Base-by-base conservation (phyloP, 2,329 filamentous ascomycete species). In the Fusarium zealandicum region DNA sequence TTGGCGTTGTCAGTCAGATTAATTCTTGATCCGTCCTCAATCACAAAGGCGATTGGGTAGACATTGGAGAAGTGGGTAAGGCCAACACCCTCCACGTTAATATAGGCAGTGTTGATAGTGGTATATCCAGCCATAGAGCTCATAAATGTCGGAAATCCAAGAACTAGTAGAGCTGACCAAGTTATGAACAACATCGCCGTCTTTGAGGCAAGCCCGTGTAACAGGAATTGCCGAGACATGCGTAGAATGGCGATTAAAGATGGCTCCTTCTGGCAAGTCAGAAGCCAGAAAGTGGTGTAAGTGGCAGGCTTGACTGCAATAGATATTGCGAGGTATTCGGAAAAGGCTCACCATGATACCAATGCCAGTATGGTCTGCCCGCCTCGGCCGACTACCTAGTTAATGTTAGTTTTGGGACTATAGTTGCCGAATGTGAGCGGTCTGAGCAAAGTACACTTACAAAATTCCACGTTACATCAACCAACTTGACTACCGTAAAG, bases 101-200 rank as follows among this genome's bases (percentile, higher is more conserved):
- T 11, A 6, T 58, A 61, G 2, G 54, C 20, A 6, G 36, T 22
- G 3, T 44, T 50, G 0, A 32, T 52, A 0, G 53, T 27, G 1
- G 35, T 51, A 11, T 61, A 61, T 31, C 57, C 57, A 0, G 57
- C 58, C 58, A 61, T 61, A 0, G 58, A 61, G 4, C 44, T n/a
- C 6, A 38, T 38, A 3, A 55, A 28, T 0, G 58, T 61, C 0
- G 58, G 58, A 1, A 54, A 52, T 5, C 12, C 31, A 1, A 61
- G 18, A 3, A 61, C 45, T 2, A 61, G 13, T 0, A n/a, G 14
- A 2, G 27, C 17, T 0, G 49, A 13, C 17, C 5, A 9, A 0
- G 36, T 11, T 3, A 54, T 54, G 6, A 48, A 51, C 2, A 8
- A 30, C 18, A 35, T 58, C 0, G 44, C 44, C 4, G 14, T 6